phyloP scores from a whole-genome alignment of 2,329 filamentous ascomycete species.

The Arthrobotrys conoides region DNA sequence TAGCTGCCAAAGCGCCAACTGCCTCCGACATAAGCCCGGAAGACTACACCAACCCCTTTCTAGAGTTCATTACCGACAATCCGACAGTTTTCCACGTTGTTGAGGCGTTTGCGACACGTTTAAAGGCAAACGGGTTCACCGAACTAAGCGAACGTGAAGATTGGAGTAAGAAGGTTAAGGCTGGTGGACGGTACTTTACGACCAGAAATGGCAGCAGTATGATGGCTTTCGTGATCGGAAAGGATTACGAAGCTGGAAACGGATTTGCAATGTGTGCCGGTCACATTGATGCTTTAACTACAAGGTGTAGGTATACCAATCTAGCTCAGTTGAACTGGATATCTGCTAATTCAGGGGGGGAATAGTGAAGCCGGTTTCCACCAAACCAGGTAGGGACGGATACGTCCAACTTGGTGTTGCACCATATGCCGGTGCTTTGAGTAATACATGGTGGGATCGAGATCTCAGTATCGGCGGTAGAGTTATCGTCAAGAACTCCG shows the following conservation, averaged over 20 bases:
- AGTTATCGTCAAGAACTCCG: conserved; percentile 82
- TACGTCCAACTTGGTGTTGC: conserved; percentile 92
- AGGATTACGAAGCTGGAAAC: conserved; percentile 84
- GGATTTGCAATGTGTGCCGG: conserved; percentile 90
- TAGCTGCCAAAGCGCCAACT: conserved; percentile 34
- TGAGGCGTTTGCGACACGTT: conserved; percentile 80
- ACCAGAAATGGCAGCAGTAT: conserved; percentile 87
- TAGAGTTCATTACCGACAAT: conserved; percentile 87
- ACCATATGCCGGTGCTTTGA: conserved; percentile 89
- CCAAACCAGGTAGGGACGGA: conserved; percentile 84
- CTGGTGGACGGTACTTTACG: conserved; percentile 89
- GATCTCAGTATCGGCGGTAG: conserved; percentile 91
- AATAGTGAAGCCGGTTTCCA: conserved; percentile 85
- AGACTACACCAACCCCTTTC: conserved; percentile 85
- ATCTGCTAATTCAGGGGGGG: conserved; percentile 13
- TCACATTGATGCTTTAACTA: conserved; percentile 92
- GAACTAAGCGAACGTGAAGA: conserved; percentile 82
- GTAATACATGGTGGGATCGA: conserved; percentile 94
- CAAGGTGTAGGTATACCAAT: conserved; percentile 70
- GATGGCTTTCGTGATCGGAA: conserved; percentile 87
- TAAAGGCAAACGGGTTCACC: conserved; percentile 80
- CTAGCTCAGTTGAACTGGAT: neutral
- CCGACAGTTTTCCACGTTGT: conserved; percentile 95
- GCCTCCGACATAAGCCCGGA: conserved; percentile 68
- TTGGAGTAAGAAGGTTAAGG: conserved; percentile 80